These are phyloP conservation scores for Sporothrix humicola DNA, from an alignment of 2,329 filamentous ascomycete species.

Conservation along the genomic window DNA sequence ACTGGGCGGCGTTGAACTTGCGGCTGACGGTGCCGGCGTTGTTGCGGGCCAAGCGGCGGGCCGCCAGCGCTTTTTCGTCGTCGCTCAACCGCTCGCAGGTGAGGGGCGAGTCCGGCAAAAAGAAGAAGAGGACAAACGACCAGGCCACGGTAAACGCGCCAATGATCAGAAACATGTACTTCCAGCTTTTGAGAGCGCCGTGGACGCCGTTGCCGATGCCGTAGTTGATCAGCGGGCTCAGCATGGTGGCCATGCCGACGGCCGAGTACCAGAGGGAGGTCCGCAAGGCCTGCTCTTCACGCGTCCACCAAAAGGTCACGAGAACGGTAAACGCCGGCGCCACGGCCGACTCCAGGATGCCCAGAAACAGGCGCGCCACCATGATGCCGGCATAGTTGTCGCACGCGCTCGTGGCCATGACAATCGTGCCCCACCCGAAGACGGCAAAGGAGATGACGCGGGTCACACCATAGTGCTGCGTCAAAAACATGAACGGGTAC, in stretches of 20 bases:
- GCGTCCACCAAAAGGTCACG: slow-evolving; percentile 57
- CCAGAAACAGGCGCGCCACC: slow-evolving; percentile 24
- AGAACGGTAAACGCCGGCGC: slow-evolving; percentile 43
- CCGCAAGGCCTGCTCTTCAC: slow-evolving; percentile 49
- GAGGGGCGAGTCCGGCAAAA: slow-evolving; percentile 31
- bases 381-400: slow-evolving; percentile 31
- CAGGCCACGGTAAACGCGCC: slow-evolving; percentile 30
- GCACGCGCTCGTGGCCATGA: slow-evolving; percentile 21
- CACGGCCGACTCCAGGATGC: slow-evolving; percentile 28
- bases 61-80: slow-evolving; percentile 26
- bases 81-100: slow-evolving; percentile 13
- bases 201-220: slow-evolving; percentile 51
- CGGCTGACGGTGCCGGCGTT: slow-evolving; percentile 31
- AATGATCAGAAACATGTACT: slow-evolving; percentile 37
- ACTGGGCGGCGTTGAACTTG: slow-evolving; percentile 26
- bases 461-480: slow-evolving; percentile 20
- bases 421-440: slow-evolving; percentile 8
- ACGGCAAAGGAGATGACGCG: slow-evolving; percentile 20
- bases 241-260: slow-evolving; percentile 52
- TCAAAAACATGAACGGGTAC: slow-evolving; percentile 27
- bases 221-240: slow-evolving; percentile 56
- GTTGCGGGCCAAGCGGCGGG: slow-evolving; percentile 28
- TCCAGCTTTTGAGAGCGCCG: slow-evolving; percentile 47
- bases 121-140: slow-evolving; percentile 26
- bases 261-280: slow-evolving; percentile 52